Conservation (phyloP, 1,139 yeast genomes). For the Candida glucosophila region DNA sequence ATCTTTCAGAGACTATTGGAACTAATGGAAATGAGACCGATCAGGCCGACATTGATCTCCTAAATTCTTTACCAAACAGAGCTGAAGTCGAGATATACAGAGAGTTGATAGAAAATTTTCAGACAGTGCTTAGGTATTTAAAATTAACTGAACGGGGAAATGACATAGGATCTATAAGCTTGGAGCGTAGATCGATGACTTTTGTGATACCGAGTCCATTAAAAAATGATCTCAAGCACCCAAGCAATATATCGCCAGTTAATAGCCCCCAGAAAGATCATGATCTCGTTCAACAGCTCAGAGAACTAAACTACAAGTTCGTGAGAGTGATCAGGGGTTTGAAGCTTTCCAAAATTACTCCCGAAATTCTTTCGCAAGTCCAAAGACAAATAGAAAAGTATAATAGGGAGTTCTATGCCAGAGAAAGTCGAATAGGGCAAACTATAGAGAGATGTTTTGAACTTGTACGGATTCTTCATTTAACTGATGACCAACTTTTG, state of each 20-base stretch:
- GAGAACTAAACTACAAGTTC: constrained; percentile 31
- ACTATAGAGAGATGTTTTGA: constrained; percentile 20
- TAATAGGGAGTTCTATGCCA: constrained; percentile 15
- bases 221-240: constrained; percentile 9
- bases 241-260: neutral
- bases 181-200: constrained; percentile 12
- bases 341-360: constrained; percentile 30
- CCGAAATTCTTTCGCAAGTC: constrained; percentile 17
- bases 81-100: constrained; percentile 24
- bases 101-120: constrained; percentile 24
- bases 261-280: constrained; percentile 1
- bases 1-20: constrained; percentile 18
- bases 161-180: constrained; percentile 4
- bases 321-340: constrained; percentile 27
- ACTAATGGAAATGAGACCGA: constrained; percentile 9
- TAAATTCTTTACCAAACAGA: constrained; percentile 18
- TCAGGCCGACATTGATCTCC: constrained; percentile 11
- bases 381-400: constrained; percentile 19
- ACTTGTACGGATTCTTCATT: constrained; percentile 19
- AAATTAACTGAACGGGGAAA: constrained; percentile 7
- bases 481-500: constrained; percentile 26
- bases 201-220: constrained; percentile 34
- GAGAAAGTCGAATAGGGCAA: constrained; percentile 17
- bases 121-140: constrained; percentile 14
- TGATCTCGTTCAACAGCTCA: no score